Conservation (phyloP, 164 flowering plant species). For the Dillenia turbinata region DNA sequence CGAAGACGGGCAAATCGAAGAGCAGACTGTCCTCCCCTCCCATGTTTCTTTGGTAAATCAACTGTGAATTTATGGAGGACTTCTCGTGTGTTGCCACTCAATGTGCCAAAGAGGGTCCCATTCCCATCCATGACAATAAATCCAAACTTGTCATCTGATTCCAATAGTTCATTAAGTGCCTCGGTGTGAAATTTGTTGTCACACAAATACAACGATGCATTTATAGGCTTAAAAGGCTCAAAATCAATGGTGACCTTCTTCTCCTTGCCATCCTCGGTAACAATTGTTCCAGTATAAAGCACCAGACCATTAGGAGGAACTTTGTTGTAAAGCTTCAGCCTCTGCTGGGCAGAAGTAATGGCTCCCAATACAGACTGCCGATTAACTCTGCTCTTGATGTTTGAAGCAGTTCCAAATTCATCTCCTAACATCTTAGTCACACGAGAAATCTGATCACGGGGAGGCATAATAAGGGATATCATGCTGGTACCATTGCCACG, state of each 20-base stretch:
- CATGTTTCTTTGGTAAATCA: no score
- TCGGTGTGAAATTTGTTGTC: slow-evolving; percentile 16
- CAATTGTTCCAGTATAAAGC: slow-evolving; percentile 41
- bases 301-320: slow-evolving; percentile 47
- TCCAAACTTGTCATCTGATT: no score
- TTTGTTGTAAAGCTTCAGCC: slow-evolving; percentile 39
- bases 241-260: slow-evolving; percentile 44
- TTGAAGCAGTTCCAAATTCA: slow-evolving; percentile 49
- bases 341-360: slow-evolving; percentile 44
- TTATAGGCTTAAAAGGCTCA: slow-evolving; percentile 41
- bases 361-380: slow-evolving; percentile 12
- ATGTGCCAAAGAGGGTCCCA: no score
- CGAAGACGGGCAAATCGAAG: no score
- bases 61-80: no score
- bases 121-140: no score
- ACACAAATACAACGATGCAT: slow-evolving; percentile 40
- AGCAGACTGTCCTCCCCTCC: no score
- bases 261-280: slow-evolving; percentile 43
- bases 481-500: slow-evolving; percentile 54
- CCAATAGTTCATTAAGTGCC: no score
- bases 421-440: slow-evolving; percentile 50
- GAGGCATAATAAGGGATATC: slow-evolving; percentile 56
- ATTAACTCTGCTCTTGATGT: slow-evolving; percentile 47
- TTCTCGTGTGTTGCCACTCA: no score
- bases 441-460: slow-evolving; percentile 44